Percentiles rank a stretch among this genome's conserved stretches.
Evolutionary conservation across 2,329 filamentous ascomycete species (phyloP).

Genomic region (Epichloe uncinata): DNA sequence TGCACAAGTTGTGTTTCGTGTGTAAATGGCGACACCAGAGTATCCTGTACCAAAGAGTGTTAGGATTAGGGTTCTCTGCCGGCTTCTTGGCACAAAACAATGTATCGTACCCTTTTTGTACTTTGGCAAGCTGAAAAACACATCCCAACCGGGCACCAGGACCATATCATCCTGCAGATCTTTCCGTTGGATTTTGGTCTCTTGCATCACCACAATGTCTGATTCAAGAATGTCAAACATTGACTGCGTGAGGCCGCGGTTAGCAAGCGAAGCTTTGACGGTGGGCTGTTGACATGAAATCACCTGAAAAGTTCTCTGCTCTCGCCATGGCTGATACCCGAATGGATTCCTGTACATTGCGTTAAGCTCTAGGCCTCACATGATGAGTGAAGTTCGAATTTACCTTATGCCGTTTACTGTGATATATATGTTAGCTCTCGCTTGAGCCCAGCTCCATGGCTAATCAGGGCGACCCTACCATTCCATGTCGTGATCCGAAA

Average conservation of each 20-base stretch:
- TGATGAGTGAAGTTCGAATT: background rate
- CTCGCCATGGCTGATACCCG: conserved; percentile 71
- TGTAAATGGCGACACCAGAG: conserved; percentile 91
- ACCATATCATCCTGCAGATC: conserved; percentile 94
- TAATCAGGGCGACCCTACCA: conserved; percentile 35
- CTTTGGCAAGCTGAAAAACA: conserved; percentile 84
- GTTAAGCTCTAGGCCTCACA: background rate
- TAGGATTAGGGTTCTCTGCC: background rate
- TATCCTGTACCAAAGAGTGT: conserved; percentile 49
- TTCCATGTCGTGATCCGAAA: conserved; percentile 82
- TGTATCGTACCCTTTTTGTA: conserved; percentile 69
- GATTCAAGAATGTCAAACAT: conserved; percentile 93
- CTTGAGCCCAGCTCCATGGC: background rate
- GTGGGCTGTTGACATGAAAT: background rate
- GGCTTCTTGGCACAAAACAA: background rate
- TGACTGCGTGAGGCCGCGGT: conserved; percentile 31
- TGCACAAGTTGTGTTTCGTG: conserved; percentile 69
- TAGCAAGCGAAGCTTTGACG: background rate
- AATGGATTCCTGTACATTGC: conserved; percentile 54
- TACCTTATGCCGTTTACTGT: conserved; percentile 70
- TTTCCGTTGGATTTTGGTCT: conserved; percentile 90
- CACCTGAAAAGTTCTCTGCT: conserved; percentile 56
- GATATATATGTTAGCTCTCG: conserved; percentile 3
- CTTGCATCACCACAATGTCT: conserved; percentile 91
- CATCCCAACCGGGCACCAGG: conserved; percentile 86